These are phyloP conservation scores for Lathyrus sativus DNA, from an alignment of 306 rosid genomes.

Conservation along the genomic window DNA sequence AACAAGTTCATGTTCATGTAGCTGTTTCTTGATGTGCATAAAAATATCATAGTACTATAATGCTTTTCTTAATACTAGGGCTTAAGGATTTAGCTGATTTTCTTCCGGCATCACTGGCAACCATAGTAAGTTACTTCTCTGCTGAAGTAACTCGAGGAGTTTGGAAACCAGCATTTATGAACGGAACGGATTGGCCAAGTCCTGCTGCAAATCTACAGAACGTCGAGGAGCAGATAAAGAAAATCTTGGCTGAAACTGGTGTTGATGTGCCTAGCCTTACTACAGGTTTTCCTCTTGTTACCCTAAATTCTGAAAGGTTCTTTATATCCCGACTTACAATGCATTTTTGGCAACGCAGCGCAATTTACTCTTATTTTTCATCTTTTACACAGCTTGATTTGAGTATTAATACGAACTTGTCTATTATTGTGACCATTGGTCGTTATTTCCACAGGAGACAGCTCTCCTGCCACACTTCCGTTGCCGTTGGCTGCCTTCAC, in stretches of 20 bases:
- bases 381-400: constrained; percentile 25
- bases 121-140: constrained; percentile 92
- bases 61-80: constrained; percentile 56
- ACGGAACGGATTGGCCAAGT: constrained; percentile 99
- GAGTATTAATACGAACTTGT: constrained; percentile 16
- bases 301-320: constrained; percentile 15
- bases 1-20: constrained; percentile 32
- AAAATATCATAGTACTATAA: constrained; percentile 19
- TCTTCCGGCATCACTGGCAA: constrained; percentile 96
- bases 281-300: constrained; percentile 59
- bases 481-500: constrained; percentile 97
- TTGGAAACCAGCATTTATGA: constrained; percentile 95
- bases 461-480: constrained; percentile 93
- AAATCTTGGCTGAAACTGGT: constrained; percentile 93
- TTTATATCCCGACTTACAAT: constrained; percentile 7
- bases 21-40: constrained; percentile 20
- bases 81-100: constrained; percentile 97
- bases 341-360: constrained; percentile 20
- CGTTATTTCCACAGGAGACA: constrained; percentile 59
- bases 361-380: constrained; percentile 6
- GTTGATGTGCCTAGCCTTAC: constrained; percentile 92
- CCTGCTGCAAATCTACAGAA: constrained; percentile 85
- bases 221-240: constrained; percentile 91
- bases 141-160: constrained; percentile 94
- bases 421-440: constrained; percentile 27